Base-by-base conservation (phyloP, 2,329 filamentous ascomycete species). In the Penicillium aurantiogriseum region DNA sequence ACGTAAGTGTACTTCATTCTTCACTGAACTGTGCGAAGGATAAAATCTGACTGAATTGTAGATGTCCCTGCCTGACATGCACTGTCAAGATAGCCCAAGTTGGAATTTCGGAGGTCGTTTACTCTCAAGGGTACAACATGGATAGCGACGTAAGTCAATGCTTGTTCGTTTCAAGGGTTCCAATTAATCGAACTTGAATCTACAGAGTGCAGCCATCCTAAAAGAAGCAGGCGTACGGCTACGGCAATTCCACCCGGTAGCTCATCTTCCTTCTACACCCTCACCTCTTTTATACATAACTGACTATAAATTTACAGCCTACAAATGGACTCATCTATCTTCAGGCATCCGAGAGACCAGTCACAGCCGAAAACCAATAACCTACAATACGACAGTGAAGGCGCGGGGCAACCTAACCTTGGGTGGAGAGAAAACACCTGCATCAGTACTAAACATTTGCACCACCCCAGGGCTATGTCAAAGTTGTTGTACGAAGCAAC, bases 71-170 rank as follows among this genome's bases (percentile, higher is more conserved):
- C 73, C 80, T 99, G 74, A 99, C 94, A 2, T 99, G 94, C 76
- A 96, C 91, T 69, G 96, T 99, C 79, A 99, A 99, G 80, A 97
- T 99, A 69, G 90, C 91, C 23, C 94, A 99, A 78, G 91, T 97
- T 8, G 94, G 94, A 19, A 96, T 99, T 64, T 86, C 85, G 42
- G 94, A 99, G 80, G 94, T 99, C 15, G 92, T 99, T 15, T 99
- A 96, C 69, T 92, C 87, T 63, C 89, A 95, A 71, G 87, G 89
- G 27, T 99, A 99, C 73, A 93, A 93, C 72, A 97, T 99, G 88
- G 94, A 99, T 70, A 84, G 80, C 40, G 86, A 91, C 62, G 81
- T 83, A 67, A 54, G 74, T 15, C 23, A 29, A 46, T 38, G 8
- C 23, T 5, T 27, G 38, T 19, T 9, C 25, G 19, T 38, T 33